These are phyloP conservation scores for Ophiorrhiza pumila DNA, from an alignment of 257 asterid species.

Conservation along the genomic window DNA sequence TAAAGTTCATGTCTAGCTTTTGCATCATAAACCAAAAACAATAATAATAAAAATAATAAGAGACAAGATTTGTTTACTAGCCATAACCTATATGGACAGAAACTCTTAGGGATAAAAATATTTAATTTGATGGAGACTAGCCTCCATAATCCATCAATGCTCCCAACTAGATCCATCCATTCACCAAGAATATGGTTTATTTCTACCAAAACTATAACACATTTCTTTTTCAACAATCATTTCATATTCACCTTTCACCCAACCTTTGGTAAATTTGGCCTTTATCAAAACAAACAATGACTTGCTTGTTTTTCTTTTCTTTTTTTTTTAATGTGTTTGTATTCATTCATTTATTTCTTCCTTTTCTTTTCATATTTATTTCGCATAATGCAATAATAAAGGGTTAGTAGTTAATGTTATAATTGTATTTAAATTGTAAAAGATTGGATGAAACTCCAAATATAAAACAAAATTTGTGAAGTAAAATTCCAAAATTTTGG, in stretches of 20 bases:
- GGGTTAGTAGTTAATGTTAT: too few species aligned
- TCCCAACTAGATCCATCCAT: conserved; percentile 34
- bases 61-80: not conserved
- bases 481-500: not conserved
- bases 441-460: not conserved
- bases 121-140: conserved; percentile 46
- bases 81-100: not conserved
- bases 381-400: too few species aligned
- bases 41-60: conserved; percentile 3
- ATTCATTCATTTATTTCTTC: not conserved
- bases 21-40: not conserved
- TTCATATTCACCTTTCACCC: not conserved
- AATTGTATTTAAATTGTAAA: too few species aligned
- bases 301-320: not conserved
- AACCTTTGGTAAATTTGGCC: not conserved
- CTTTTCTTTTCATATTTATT: too few species aligned
- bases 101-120: conserved; percentile 29
- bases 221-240: not conserved
- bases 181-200: conserved; percentile 16
- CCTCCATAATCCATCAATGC: conserved; percentile 38
- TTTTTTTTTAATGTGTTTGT: too few species aligned
- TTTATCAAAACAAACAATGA: not conserved
- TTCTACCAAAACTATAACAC: conserved; percentile 10
- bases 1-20: not conserved
- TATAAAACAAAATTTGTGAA: too few species aligned